phyloP scores from a whole-genome alignment of 208 protist genomes.

The Zelonia costaricensis region DNA sequence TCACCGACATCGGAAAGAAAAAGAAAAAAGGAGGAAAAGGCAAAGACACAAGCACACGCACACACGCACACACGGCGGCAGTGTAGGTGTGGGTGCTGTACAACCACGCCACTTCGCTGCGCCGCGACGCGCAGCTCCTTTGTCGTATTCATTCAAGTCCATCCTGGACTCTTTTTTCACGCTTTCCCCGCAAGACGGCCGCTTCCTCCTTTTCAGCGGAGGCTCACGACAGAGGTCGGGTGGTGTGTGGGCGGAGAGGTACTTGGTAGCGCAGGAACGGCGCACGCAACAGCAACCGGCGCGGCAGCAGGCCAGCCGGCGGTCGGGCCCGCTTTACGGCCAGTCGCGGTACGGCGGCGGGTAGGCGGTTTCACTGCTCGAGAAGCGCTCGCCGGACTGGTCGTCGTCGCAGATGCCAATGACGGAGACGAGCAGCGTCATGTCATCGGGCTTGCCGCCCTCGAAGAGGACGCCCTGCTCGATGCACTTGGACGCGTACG shows the following conservation, averaged over 20 bases:
- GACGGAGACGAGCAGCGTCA: constrained; percentile 62
- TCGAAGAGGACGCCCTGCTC: constrained; percentile 64
- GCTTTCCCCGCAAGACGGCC: no score
- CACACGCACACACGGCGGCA: not conserved
- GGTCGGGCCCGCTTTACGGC: no score
- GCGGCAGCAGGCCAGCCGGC: no score
- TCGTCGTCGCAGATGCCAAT: constrained; percentile 56
- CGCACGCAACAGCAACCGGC: not conserved
- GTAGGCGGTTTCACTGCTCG: constrained; percentile 35
- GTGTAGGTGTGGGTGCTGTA: not conserved
- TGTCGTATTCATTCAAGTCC: no score
- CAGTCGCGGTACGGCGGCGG: constrained; percentile 69
- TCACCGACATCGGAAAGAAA: not conserved
- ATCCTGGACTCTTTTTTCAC: no score
- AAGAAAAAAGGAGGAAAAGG: not conserved
- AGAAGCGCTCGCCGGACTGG: constrained; percentile 43
- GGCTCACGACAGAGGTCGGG: no score
- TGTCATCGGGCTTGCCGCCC: constrained; percentile 81
- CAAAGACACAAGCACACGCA: not conserved
- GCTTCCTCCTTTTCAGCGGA: no score
- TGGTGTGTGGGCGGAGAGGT: no score
- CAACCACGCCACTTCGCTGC: no score
- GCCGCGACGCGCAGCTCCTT: no score
- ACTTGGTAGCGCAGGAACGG: no score
- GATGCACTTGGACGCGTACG: constrained; percentile 67